Base-by-base conservation (phyloP, 768 basidiomycete species). In the Podaxis sp. region DNA sequence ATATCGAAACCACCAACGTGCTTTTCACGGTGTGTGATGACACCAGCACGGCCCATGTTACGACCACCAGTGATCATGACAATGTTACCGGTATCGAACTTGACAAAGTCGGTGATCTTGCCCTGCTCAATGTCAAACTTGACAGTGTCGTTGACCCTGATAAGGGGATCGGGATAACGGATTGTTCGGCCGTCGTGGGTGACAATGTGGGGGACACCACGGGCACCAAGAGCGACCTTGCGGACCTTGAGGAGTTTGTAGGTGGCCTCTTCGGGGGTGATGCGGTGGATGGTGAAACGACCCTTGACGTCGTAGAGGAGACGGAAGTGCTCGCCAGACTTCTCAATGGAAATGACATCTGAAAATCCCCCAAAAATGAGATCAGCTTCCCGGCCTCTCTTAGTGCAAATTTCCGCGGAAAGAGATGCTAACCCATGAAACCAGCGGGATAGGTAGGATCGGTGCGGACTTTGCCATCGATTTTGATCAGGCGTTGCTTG, bases 121-220 rank as follows among this genome's bases (percentile, higher is more conserved):
- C 86, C 85, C 79, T 94, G 90, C 76, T 94, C 92, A 66, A 99
- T 82, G 79, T 99, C 97, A 75, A 91, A 99, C 79, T 94, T 97
- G 78, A 99, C 87, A 57, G 95, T 95, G 81, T 99, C 97, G 84
- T 99, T 96, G 77, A 93, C 94, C 72, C 83, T 87, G 87, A 99
- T 95, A 70, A 79, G 76, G 33, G 97, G 97, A 78, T 99, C 97
- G 69, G 97, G 96, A 82, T 98, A 99, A 67, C 97, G 96, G 82
- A 99, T 99, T 68, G 97, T 99, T 76, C 97, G 95, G 58, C 97
- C 97, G 73, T 99, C 97, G 82, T 99, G 97, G 69, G 96, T 98
- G 79, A 98, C 93, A 69, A 99, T 83, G 84, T 96, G 89, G 59
- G 97, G 97, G 54, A 99, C 95, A 70, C 95, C 95, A 75, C 93